phyloP scores from a whole-genome alignment of 2,329 filamentous ascomycete genomes.

The Emergomyces orientalis region DNA sequence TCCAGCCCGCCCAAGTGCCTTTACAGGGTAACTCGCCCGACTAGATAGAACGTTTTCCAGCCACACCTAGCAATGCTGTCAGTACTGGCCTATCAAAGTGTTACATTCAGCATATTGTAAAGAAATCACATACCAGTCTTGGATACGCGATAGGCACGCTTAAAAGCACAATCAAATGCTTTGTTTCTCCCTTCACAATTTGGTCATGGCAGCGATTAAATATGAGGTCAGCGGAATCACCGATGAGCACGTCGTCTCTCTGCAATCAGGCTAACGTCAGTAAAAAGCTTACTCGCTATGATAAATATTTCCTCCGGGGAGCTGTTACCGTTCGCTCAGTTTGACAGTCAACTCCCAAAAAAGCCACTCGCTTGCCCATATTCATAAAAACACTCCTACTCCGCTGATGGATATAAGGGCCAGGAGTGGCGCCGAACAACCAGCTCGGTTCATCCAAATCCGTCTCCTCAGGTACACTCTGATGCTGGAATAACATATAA shows the following conservation, averaged over 20 bases:
- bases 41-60: constrained; percentile 67
- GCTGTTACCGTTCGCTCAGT: constrained; percentile 64
- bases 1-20: constrained; percentile 74
- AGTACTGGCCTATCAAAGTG: neutral
- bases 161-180: constrained; percentile 79
- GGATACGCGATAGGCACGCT: constrained; percentile 79
- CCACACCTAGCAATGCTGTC: constrained; percentile 45
- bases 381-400: constrained; percentile 81
- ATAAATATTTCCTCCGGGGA: neutral
- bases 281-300: neutral
- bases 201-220: constrained; percentile 79
- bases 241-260: constrained; percentile 64
- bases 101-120: neutral
- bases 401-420: constrained; percentile 80
- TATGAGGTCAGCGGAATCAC: constrained; percentile 74
- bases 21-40: constrained; percentile 75
- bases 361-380: constrained; percentile 66
- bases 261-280: constrained; percentile 22
- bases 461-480: constrained; percentile 72
- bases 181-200: constrained; percentile 71
- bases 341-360: constrained; percentile 81
- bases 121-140: constrained; percentile 50
- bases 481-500: constrained; percentile 97
- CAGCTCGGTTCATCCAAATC: constrained; percentile 82
- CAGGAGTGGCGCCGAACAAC: constrained; percentile 68